phyloP scores from a whole-genome alignment of 2,329 filamentous ascomycete species.

The Grosmannia huntii region DNA sequence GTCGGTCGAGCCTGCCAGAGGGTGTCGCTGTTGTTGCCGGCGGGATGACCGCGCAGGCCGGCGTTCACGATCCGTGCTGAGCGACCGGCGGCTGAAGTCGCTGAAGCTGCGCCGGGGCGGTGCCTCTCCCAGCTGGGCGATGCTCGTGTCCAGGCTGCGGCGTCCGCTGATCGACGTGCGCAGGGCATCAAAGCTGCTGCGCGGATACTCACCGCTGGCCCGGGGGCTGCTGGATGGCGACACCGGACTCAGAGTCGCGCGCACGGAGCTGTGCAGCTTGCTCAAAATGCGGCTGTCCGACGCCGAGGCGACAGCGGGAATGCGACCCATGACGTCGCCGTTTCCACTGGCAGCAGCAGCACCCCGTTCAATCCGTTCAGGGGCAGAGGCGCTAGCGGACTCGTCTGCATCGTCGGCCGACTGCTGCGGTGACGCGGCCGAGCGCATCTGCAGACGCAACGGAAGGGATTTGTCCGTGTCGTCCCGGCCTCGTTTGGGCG shows the following conservation, averaged over 20 bases:
- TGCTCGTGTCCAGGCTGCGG: conserved; percentile 40
- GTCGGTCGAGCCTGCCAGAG: conserved; percentile 28
- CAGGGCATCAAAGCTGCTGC: conserved; percentile 41
- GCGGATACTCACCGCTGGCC: conserved; percentile 37
- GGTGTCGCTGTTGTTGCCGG: background rate
- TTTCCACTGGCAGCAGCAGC: too few species aligned
- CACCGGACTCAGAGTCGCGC: conserved; percentile 44
- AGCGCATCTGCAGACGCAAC: background rate
- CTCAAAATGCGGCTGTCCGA: conserved; percentile 11
- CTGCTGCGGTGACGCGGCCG: background rate
- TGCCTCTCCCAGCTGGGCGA: conserved; percentile 24
- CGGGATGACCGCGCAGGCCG: too few species aligned
- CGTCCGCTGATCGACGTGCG: conserved; percentile 26
- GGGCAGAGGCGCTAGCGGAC: too few species aligned
- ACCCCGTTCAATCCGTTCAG: too few species aligned
- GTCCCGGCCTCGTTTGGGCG: too few species aligned
- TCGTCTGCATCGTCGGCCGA: too few species aligned
- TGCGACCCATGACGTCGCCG: too few species aligned
- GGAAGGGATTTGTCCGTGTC: background rate
- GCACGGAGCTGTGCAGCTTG: conserved; percentile 43
- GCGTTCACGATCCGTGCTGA: conserved; percentile 31
- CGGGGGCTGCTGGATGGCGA: conserved; percentile 38
- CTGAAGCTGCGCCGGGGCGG: conserved; percentile 51
- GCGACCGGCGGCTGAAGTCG: conserved; percentile 37
- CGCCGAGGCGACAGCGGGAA: background rate